A percentile compares a stretch with the other conserved stretches of the same genome.
Conservation (phyloP, 2,329 filamentous ascomycete species). For the Fusarium neocosmosporiellum region DNA sequence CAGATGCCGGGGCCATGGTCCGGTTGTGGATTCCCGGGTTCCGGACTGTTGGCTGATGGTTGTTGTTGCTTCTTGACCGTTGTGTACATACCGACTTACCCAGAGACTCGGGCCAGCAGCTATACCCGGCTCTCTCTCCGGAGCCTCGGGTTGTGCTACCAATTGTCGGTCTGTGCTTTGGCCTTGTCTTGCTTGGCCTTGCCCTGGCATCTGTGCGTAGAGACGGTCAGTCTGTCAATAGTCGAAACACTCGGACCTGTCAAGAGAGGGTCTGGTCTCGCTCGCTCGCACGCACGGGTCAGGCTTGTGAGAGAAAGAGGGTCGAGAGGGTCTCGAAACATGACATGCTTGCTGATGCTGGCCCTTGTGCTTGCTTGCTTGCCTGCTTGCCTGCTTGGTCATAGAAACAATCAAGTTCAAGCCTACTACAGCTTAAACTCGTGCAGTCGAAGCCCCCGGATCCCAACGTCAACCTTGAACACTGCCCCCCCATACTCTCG, state of each 20-base stretch:
- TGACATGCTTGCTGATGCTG: background rate
- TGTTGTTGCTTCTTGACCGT: background rate
- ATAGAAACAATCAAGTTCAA: background rate
- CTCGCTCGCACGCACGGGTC: background rate
- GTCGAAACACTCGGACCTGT: background rate
- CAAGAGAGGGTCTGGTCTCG: background rate
- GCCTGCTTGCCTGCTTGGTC: background rate
- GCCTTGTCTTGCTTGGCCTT: background rate
- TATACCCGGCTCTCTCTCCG: background rate
- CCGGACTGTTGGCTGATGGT: constrained; percentile 1
- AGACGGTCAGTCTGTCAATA: background rate
- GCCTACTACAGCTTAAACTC: constrained; percentile 66
- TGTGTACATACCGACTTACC: background rate
- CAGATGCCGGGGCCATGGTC: constrained; percentile 28
- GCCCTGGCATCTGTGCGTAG: constrained; percentile 5
- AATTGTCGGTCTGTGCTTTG: constrained; percentile 30
- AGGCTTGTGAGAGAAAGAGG: background rate
- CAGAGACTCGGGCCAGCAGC: background rate
- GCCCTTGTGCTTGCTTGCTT: background rate
- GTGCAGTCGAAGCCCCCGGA: constrained; percentile 71
- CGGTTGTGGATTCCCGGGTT: constrained; percentile 5
- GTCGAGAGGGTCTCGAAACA: background rate
- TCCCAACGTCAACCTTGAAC: constrained; percentile 82
- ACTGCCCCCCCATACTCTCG: constrained; percentile 75
- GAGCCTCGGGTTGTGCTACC: background rate